Evolutionary conservation across 345 rosid species (phyloP), one percentile per base, ranked within the genome.

Genomic region (Kandelia obovata): DNA sequence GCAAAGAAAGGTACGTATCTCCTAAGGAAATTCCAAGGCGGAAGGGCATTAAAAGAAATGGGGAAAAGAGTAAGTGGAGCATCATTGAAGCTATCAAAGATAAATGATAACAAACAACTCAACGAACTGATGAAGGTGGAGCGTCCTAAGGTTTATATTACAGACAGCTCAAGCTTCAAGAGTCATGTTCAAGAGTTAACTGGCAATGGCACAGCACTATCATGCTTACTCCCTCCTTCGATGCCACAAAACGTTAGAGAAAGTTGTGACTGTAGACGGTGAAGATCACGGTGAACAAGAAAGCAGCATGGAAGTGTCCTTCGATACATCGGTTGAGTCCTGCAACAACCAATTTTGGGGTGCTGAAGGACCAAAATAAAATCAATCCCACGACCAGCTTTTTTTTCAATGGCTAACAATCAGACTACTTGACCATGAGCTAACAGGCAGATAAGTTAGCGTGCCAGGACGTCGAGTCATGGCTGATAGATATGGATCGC

Each of bases 131-230:
- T 73, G 21, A 73, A 75, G 25, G 79, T 66, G 47, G 47, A 73
- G 71, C 49, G 72, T 46, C 87, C 84, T 46, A 80, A 73, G 34
- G 87, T 80, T 35, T 78, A 78, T 73, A 83, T 80, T 61, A 80
- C 87, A 13, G 79, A 83, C 57, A 23, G 55, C 62, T 71, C 83
- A 23, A 80, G 58, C 72, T 83, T 83, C 81, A 80, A 78, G 79
- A 53, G 49, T 9, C 84, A 80, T 5, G 86, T 83, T 34, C 86
- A 83, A 66, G 77, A 80, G 61, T 73, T 83, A 27, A 83, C 84
- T 21, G 81, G 87, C 30, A 74, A 71, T 7, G 66, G 53, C 20
- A 0, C 64, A 1, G 6, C 53, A 52, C 11, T 2, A 19, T 0
- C 30, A 34, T 26, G 21, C 39, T 31, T 57, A 27, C 26, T 26